Percentiles rank a stretch among this genome's conserved stretches.
Conservation (phyloP, 2,329 filamentous ascomycete species). For the Dryadomyces quercus-mongolicae region DNA sequence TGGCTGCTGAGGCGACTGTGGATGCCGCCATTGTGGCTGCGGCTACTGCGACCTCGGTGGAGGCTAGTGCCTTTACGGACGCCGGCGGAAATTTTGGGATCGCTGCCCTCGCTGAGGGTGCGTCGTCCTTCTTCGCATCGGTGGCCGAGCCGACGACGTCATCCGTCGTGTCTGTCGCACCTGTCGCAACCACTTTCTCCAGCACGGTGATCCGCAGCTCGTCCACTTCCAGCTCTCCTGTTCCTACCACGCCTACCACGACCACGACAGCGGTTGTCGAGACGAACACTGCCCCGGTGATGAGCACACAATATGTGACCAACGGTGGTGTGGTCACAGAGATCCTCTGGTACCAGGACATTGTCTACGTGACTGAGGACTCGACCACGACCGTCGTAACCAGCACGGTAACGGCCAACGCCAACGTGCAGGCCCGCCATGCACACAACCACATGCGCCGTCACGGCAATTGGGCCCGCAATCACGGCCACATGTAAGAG, state of each 20-base stretch:
- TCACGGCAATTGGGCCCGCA: conserved; percentile 13
- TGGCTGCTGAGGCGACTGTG: conserved; percentile 4
- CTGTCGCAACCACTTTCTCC: background rate
- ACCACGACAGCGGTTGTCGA: conserved; percentile 5
- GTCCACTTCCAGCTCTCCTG: conserved; percentile 6
- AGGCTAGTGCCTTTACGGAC: background rate
- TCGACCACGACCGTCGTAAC: conserved; percentile 28
- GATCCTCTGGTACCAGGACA: conserved; percentile 43
- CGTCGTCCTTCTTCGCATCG: background rate
- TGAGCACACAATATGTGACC: conserved; percentile 42
- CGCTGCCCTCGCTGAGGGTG: background rate
- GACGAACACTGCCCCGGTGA: conserved; percentile 17
- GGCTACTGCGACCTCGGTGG: background rate
- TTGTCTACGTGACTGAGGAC: conserved; percentile 35
- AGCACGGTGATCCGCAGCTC: conserved; percentile 3
- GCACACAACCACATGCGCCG: conserved; percentile 25
- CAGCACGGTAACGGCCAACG: conserved; percentile 15
- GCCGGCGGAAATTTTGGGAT: background rate
- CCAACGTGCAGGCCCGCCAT: conserved; percentile 19
- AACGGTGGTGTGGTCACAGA: conserved; percentile 37
- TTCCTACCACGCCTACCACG: conserved; percentile 2
- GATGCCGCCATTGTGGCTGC: conserved; percentile 9
- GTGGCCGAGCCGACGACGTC: background rate
- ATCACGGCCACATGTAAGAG: background rate
- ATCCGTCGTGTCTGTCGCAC: background rate